Conservation (phyloP, 768 basidiomycete genomes). For the Tricholomella constricta region DNA sequence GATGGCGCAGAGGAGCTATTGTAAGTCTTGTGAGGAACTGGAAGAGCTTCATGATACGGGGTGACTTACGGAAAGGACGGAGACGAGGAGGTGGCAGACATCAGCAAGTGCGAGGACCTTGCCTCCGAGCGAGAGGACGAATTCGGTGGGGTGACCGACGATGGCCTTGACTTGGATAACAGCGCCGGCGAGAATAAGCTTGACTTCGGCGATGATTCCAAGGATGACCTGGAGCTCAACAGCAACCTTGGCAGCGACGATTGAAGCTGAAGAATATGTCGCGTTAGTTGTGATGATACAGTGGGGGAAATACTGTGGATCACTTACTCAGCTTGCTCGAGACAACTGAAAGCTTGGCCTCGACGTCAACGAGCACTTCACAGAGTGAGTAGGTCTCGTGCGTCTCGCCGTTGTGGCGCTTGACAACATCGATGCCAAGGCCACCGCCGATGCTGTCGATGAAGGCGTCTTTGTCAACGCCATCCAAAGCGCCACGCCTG, state of each 20-base stretch:
- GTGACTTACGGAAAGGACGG: slow-evolving; percentile 14
- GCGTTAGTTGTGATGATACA: too few species aligned
- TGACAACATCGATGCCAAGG: too few species aligned
- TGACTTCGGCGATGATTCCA: slow-evolving; percentile 16
- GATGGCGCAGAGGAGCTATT: slow-evolving; percentile 8
- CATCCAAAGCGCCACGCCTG: background rate
- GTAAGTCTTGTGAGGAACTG: background rate
- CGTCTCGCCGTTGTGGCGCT: background rate
- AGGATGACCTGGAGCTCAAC: slow-evolving; percentile 16
- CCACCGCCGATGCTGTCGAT: too few species aligned
- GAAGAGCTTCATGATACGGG: background rate
- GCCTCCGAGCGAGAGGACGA: slow-evolving; percentile 13
- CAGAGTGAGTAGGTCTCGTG: slow-evolving; percentile 9
- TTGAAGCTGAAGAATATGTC: background rate
- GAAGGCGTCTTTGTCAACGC: too few species aligned
- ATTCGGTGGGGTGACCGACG: slow-evolving; percentile 7
- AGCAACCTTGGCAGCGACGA: slow-evolving; percentile 6
- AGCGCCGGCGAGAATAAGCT: slow-evolving; percentile 8
- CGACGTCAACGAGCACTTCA: background rate
- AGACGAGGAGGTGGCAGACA: slow-evolving; percentile 13
- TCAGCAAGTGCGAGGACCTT: slow-evolving; percentile 12
- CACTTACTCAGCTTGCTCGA: background rate
- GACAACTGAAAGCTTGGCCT: background rate
- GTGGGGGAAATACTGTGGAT: too few species aligned
- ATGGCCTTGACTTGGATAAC: slow-evolving; percentile 15